Evolutionary conservation across 257 asterid species (phyloP), one percentile per base, ranked within the genome.

Genomic region (Nicotiana benthamiana): DNA sequence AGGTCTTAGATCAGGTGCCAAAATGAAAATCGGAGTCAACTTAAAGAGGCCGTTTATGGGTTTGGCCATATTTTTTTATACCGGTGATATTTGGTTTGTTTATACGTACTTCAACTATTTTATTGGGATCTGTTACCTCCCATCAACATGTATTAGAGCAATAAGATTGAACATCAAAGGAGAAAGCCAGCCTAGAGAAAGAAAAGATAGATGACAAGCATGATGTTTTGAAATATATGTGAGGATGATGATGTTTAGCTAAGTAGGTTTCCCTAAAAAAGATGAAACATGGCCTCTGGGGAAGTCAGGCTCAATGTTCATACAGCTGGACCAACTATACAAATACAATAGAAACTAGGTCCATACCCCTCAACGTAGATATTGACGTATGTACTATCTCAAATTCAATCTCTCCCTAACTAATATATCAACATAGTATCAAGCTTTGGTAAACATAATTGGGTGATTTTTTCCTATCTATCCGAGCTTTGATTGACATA

Each of bases 261-360:
- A 72, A 40, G 78, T 72, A 46, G 60, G 78, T 22, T 72, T 46
- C 61, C 40, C 60, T 24, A 43, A 43, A 72, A 72, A 72, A 6
- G 61, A 72, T 72, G 60, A 72, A 46, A 46, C 78, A 72, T 72
- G 5, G 17, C 54, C 18, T 51, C 17, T 51, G 54, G 54, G 24
- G 5, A 13, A 72, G 78, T 22, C 60, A 46, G 60, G 40, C 48
- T 24, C 78, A 72, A 72, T 26, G 16, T 24, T 46, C 40, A 22
- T 72, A 72, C 78, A 72, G 60, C 78, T 72, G 78, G 78, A 72
- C 46, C 78, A 72, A 46, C 60, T 24, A 46, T 43, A 72, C 78
- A 72, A 24, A 43, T 46, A 4, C 40, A 32, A 46, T 11, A 43
- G 20, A 70, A 70, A 70, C 77, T 46, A 46, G 36, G 67, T 61